These are phyloP conservation scores for Colletotrichum sp. DNA, from an alignment of 2,329 filamentous ascomycete genomes.

Conservation along the genomic window DNA sequence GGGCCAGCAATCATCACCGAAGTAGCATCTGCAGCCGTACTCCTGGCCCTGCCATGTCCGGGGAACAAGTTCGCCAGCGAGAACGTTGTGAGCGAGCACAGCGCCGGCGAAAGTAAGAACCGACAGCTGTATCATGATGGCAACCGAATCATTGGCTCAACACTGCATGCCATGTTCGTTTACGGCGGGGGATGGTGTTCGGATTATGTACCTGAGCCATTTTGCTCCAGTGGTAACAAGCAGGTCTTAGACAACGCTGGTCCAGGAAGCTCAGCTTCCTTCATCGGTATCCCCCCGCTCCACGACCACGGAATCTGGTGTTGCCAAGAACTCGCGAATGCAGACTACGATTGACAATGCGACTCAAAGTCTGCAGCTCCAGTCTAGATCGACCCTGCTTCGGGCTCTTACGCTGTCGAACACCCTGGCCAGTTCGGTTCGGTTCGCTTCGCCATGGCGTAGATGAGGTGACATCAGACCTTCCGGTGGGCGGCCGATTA, in stretches of 20 bases:
- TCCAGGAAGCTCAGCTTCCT: background rate
- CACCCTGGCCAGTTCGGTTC: background rate
- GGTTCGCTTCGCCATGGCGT: background rate
- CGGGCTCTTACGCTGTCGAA: background rate
- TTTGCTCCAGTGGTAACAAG: background rate
- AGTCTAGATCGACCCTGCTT: background rate
- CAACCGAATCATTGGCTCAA: background rate
- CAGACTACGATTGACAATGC: background rate
- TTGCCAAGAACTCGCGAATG: background rate
- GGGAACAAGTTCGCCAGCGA: background rate
- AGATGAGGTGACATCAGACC: background rate
- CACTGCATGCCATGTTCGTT: fast-evolving
- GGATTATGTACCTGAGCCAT: background rate
- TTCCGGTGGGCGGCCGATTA: background rate
- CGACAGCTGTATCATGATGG: background rate
- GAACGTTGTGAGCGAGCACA: background rate
- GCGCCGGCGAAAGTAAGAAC: background rate
- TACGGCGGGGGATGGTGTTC: background rate
- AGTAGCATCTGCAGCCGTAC: conserved; percentile 47
- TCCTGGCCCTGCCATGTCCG: background rate
- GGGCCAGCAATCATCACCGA: conserved; percentile 57
- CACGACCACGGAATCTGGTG: background rate
- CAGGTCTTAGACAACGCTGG: background rate
- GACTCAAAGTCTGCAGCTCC: background rate
- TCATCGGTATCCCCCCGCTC: background rate